Conservation (phyloP, 2,329 filamentous ascomycete genomes). For the Beauveria brongniartii region DNA sequence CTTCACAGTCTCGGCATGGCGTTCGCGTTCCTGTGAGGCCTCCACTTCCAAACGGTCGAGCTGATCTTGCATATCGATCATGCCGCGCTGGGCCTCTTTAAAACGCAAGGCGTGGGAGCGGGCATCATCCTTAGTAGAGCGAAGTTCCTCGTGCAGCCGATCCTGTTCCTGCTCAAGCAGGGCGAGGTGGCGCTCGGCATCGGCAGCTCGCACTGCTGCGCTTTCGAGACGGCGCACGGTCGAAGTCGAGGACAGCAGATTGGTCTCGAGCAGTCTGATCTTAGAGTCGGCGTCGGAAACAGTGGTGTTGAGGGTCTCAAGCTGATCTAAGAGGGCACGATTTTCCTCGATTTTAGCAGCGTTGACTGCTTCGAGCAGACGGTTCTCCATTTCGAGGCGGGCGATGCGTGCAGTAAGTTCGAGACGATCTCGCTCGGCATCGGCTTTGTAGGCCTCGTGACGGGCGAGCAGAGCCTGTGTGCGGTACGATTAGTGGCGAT, state of each 20-base stretch:
- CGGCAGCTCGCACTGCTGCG: conserved; percentile 65
- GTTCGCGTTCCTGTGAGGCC: conserved; percentile 67
- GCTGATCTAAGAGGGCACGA: conserved; percentile 67
- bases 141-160: conserved; percentile 58
- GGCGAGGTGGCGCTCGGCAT: conserved; percentile 72
- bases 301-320: conserved; percentile 76
- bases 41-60: conserved; percentile 84
- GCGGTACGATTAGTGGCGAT: conserved; percentile 33
- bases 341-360: conserved; percentile 76
- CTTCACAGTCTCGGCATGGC: conserved; percentile 70
- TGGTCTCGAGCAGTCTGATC: conserved; percentile 68
- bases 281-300: conserved; percentile 72
- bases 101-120: conserved; percentile 73
- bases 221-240: conserved; percentile 67
- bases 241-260: conserved; percentile 68
- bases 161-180: conserved; percentile 77
- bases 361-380: conserved; percentile 67
- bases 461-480: conserved; percentile 87
- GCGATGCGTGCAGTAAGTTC: conserved; percentile 67
- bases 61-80: conserved; percentile 75
- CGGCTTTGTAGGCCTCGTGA: conserved; percentile 90
- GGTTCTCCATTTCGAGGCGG: conserved; percentile 66
- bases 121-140: conserved; percentile 63
- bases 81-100: conserved; percentile 73
- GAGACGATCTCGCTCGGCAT: conserved; percentile 77